Conservation (phyloP, 2,329 filamentous ascomycete genomes). For the Tothia fuscella region DNA sequence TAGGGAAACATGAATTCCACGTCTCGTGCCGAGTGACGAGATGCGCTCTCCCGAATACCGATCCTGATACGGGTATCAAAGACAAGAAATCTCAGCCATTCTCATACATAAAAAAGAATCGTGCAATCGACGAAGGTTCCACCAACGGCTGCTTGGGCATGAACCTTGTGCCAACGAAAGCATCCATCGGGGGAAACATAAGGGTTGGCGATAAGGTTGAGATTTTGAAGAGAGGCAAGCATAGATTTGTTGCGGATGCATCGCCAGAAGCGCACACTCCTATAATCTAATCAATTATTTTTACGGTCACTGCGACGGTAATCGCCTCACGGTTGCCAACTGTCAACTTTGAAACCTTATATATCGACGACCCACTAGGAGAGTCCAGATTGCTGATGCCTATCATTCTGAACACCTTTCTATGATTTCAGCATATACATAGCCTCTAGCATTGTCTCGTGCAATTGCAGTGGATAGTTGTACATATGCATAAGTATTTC, state of each 20-base stretch:
- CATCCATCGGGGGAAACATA: slow-evolving; percentile 16
- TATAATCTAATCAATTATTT: neutral
- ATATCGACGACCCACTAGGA: neutral
- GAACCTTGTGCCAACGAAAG: slow-evolving; percentile 45
- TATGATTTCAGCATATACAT: neutral
- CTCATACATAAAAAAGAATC: slow-evolving; percentile 43
- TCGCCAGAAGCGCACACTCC: slow-evolving; percentile 2
- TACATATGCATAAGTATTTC: too few relatives aligned
- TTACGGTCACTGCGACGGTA: neutral
- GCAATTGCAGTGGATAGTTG: neutral
- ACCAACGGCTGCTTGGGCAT: slow-evolving; percentile 49
- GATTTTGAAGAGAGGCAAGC: slow-evolving; percentile 22
- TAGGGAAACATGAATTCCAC: slow-evolving; percentile 40
- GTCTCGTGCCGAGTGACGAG: slow-evolving; percentile 53
- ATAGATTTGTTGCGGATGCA: slow-evolving; percentile 15
- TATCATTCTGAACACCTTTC: neutral
- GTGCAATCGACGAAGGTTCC: slow-evolving; percentile 49
- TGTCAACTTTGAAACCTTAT: neutral
- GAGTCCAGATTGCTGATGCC: neutral
- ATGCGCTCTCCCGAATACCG: slow-evolving; percentile 60
- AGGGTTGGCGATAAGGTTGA: slow-evolving; percentile 23
- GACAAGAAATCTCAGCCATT: slow-evolving; percentile 40
- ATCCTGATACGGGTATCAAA: slow-evolving; percentile 49
- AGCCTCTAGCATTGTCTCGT: neutral
- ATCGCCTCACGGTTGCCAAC: neutral